A percentile compares a stretch with the other conserved stretches of the same genome.
Conservation (phyloP, 2,329 filamentous ascomycete species). For the Aspergillus clavatus region DNA sequence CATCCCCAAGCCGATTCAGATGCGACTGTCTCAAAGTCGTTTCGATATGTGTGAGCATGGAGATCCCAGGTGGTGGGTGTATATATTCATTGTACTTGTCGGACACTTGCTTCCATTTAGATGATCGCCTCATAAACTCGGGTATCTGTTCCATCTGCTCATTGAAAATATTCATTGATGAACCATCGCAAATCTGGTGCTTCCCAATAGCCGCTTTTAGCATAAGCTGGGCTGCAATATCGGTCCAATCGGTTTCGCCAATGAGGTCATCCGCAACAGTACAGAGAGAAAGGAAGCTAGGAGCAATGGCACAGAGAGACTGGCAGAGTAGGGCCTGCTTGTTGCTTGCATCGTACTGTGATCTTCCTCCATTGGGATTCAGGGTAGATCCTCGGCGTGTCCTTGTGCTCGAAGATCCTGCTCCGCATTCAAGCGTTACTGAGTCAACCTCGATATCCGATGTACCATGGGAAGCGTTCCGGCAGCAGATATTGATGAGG, state of each 20-base stretch:
- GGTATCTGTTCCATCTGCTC: conserved; percentile 46
- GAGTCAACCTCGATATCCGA: no score
- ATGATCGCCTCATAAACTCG: conserved; percentile 32
- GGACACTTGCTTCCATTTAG: conserved; percentile 27
- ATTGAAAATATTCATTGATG: conserved; percentile 34
- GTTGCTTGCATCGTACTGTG: not conserved
- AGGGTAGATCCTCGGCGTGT: not conserved
- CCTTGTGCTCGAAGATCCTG: not conserved
- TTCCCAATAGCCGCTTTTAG: conserved; percentile 49
- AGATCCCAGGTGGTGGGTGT: conserved; percentile 10
- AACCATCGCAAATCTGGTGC: conserved; percentile 37
- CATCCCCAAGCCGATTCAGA: conserved; percentile 35
- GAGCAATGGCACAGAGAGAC: conserved; percentile 39
- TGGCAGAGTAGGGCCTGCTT: not conserved
- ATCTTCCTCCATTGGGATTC: not conserved
- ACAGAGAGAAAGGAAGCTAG: conserved; percentile 48
- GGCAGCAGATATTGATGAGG: conserved; percentile 43
- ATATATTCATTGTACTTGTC: conserved; percentile 15
- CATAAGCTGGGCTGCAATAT: conserved; percentile 46
- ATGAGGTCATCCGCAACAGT: conserved; percentile 29
- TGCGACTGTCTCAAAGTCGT: conserved; percentile 24
- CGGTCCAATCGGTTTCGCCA: conserved; percentile 40
- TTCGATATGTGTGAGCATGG: conserved; percentile 25
- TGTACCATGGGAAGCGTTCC: conserved; percentile 26
- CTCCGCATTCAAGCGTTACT: not conserved